A percentile compares a stretch with the other conserved stretches of the same genome.
phyloP scores from a whole-genome alignment of 2,329 filamentous ascomycete species.

The Microdochium bolleyi region DNA sequence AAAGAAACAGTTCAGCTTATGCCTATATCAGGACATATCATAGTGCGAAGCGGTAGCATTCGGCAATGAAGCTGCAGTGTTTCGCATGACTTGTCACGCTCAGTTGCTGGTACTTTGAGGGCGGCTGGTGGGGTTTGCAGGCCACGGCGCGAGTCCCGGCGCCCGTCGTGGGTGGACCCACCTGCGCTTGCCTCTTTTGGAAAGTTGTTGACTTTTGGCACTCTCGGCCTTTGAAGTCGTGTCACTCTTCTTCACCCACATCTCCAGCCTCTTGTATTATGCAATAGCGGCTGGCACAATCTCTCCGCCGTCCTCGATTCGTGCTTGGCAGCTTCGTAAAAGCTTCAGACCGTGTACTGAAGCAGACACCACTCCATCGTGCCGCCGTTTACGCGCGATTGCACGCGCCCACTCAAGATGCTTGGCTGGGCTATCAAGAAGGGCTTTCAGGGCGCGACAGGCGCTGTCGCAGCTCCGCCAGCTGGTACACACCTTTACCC shows the following conservation, averaged over 20 bases:
- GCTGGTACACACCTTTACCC: conserved; percentile 1
- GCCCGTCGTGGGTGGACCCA: background rate
- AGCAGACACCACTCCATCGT: background rate
- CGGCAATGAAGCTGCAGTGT: too few species aligned
- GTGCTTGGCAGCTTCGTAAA: background rate
- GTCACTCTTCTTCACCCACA: background rate
- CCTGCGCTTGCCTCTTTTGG: background rate
- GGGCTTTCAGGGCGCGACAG: conserved; percentile 30
- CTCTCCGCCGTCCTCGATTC: background rate
- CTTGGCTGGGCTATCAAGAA: conserved; percentile 52
- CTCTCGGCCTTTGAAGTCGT: background rate
- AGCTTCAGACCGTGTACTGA: background rate
- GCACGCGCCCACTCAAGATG: conserved; percentile 27
- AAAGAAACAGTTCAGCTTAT: too few species aligned
- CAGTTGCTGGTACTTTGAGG: background rate
- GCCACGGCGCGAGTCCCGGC: background rate
- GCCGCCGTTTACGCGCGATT: background rate
- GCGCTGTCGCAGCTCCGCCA: conserved; percentile 20
- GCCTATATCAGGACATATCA: too few species aligned
- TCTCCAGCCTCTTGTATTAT: too few species aligned
- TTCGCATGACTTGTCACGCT: too few species aligned
- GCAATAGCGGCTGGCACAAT: background rate
- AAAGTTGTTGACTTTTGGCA: background rate
- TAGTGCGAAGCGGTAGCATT: too few species aligned
- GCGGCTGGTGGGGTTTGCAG: background rate